Evolutionary conservation across 129 eudicot species (phyloP).

Genomic region (Deinandra increscens): DNA sequence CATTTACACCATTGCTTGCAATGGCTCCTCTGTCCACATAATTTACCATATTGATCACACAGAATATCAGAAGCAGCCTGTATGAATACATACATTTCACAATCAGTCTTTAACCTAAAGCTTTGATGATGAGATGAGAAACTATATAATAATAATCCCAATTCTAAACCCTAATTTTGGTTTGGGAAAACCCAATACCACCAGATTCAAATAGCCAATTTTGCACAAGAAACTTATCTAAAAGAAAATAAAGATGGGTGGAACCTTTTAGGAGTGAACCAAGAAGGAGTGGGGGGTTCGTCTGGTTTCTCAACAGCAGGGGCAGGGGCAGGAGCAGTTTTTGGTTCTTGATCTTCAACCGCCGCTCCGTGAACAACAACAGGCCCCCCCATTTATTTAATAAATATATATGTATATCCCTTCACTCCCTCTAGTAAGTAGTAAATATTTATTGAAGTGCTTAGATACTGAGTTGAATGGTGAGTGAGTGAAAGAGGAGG

Average conservation of each 20-base stretch:
- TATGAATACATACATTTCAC: constrained; percentile 3
- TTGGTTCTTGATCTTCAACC: constrained; percentile 30
- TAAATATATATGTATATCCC: neutral
- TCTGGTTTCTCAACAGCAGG: constrained; percentile 25
- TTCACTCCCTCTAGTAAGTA: too few species aligned
- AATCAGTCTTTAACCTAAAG: too few species aligned
- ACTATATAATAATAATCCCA: too few species aligned
- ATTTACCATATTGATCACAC: constrained; percentile 79
- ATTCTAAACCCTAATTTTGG: constrained; percentile 28
- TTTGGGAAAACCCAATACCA: too few species aligned
- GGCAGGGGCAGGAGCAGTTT: constrained; percentile 27
- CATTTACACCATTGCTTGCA: constrained; percentile 97
- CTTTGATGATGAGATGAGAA: too few species aligned
- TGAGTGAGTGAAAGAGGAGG: too few species aligned
- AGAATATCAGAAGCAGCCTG: constrained; percentile 79
- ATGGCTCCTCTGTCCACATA: constrained; percentile 95
- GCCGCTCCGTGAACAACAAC: constrained; percentile 10
- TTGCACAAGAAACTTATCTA: neutral
- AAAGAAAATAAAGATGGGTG: neutral
- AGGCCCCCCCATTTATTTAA: constrained; percentile 32
- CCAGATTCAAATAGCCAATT: constrained; percentile 9
- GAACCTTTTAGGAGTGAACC: constrained; percentile 94
- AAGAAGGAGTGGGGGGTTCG: constrained; percentile 53
- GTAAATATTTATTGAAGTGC: too few species aligned
- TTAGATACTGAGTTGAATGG: too few species aligned